Base-by-base conservation (phyloP, 495 filamentous ascomycete genomes). In the Aspergillus taichungensis region DNA sequence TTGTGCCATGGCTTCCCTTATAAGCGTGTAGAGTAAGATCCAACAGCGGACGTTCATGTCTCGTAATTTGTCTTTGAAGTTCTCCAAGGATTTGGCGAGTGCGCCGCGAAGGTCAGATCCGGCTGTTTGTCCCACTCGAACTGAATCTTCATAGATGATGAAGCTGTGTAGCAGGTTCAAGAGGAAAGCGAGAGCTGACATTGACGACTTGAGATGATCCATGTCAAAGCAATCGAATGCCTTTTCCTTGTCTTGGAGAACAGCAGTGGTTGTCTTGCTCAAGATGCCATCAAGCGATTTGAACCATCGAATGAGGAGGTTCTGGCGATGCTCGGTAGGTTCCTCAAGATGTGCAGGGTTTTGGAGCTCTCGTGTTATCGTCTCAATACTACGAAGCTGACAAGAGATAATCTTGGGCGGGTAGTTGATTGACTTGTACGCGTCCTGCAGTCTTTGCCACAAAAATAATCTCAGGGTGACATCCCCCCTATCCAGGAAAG, bases 11-110 rank as follows among this genome's bases (percentile, higher is more conserved):
- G 77, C 83, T 53, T 90, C 84, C 50, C 84, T 84, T 11, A 95
- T 54, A 42, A 95, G 69, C 0, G 77, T 76, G 59, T 83, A 85
- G 44, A 85, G 78, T 29, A 96, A 63, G 8, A 83, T 83, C 89
- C 92, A 97, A 27, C 80, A 80, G 34, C 86, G 80, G 6, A 97
- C 82, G 50, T 95, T 84, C 76, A 94, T 86, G 46, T 96, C 90
- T 31, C 87, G 79, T 34, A 95, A 75, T 57, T 82, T 88, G 18
- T 76, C 78, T 38, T 81, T 74, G 48, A 87, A 83, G 9, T 66
- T 69, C 41, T 76, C 70, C 0, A 71, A 59, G 13, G 63, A 73
- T 47, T 63, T 71, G 6, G 68, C 69, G 10, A 74, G 54, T 30
- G 56, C 58, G 43, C 56, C 68, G 30, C 66, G 72, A 40, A 71